Percentiles rank a stretch among this genome's conserved stretches.
Evolutionary conservation across 2,329 filamentous ascomycete genomes (phyloP).

Genomic region (Diaporthe sp.): DNA sequence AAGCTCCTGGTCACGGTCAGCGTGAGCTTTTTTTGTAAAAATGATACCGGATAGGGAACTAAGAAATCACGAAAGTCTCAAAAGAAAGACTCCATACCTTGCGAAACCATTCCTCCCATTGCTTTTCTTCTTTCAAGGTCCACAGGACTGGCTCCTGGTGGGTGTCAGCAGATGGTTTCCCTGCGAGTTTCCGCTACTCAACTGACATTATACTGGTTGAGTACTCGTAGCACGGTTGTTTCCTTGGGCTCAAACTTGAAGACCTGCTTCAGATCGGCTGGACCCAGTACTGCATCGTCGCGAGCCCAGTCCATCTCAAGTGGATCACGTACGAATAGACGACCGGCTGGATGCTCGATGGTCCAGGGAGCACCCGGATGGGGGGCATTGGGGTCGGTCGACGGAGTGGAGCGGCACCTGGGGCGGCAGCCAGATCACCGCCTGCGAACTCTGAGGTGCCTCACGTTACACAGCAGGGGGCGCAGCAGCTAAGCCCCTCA

Average conservation of each 20-base stretch:
- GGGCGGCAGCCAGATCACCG: background rate
- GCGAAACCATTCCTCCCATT: conserved; percentile 23
- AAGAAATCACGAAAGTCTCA: background rate
- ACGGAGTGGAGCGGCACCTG: background rate
- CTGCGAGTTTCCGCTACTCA: too few relatives aligned
- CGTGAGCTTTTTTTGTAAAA: background rate
- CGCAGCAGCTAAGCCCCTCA: conserved; percentile 11
- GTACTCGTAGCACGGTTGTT: conserved; percentile 9
- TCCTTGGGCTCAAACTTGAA: conserved; percentile 25
- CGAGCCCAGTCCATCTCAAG: conserved; percentile 16
- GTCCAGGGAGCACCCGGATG: background rate
- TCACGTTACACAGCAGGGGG: conserved; percentile 13
- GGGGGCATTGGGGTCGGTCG: background rate
- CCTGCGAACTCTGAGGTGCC: background rate
- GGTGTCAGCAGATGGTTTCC: background rate
- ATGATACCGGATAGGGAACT: background rate
- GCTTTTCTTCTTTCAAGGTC: conserved; percentile 32
- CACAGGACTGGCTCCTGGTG: background rate
- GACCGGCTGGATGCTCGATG: background rate
- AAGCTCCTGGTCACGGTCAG: background rate
- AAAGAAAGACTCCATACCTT: background rate
- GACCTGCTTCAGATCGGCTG: conserved; percentile 19
- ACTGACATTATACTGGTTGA: background rate
- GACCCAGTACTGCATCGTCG: conserved; percentile 7
- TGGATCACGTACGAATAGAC: background rate